Base-by-base conservation (phyloP, 805 yeast genomes). In the Yamadazyma olivae region DNA sequence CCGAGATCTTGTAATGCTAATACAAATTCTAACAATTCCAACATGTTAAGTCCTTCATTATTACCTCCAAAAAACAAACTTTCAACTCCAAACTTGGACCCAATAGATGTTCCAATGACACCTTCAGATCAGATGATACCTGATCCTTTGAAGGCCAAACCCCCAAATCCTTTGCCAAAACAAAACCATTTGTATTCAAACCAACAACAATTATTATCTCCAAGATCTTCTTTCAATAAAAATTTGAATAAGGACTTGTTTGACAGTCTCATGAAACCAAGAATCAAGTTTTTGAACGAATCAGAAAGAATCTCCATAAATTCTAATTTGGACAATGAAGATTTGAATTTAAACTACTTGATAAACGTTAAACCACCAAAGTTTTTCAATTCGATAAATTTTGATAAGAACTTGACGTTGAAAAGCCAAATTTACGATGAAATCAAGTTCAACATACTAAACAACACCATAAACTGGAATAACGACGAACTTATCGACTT, bases 311-410 rank as follows among this genome's bases (percentile, higher is more conserved):
- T 30, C 5, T 14, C 21, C 4, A n/a, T 33, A 2, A 35, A 32
- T 15, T 15, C 35, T 3, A 26, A 31, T 17, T 4, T 15, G 3
- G 9, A 17, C 5, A 32, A 37, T 16, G 39, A 35, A 2, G 28
- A 40, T 12, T 30, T 38, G 25, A 46, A 45, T 4, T 25, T 51
- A 24, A 46, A 44, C 22, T 53, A 49, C 33, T 27, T 52, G 24
- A 26, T 57, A 7, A 49, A 35, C 18, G 36, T 57, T 4, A 50
- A 42, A 24, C 46, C 57, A 2, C 62, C 59, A 4, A 36, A 39
- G n/a, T 40, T 48, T 17, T 47, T 33, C 13, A 33, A 39, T 18
- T 24, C 29, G 5, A 35, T 39, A 3, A 39, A 44, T 24, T 24
- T 30, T 9, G 45, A 41, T 23, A 41, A 44, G 26, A 27, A 39